Evolutionary conservation across 192 early-diverging fungal species (phyloP).

Genomic region (Coemansia sp.): DNA sequence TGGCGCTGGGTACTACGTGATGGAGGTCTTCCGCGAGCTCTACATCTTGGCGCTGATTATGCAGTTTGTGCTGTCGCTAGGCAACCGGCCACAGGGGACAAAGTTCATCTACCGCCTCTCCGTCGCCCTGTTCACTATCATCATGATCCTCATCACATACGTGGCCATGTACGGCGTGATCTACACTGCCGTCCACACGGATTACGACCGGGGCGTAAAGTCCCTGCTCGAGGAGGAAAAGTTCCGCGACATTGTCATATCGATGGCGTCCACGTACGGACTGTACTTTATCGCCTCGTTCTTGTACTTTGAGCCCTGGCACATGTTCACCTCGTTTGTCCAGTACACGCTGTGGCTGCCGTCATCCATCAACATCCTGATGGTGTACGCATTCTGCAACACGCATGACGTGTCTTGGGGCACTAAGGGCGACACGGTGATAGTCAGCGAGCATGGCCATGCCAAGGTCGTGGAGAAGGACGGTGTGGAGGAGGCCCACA

Average conservation of each 20-base stretch:
- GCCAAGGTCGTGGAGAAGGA: conserved; percentile 75
- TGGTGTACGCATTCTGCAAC: conserved; percentile 94
- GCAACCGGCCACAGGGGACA: conserved; percentile 95
- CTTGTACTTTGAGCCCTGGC: conserved; percentile 86
- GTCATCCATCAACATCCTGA: conserved; percentile 89
- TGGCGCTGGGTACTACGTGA: conserved; percentile 62
- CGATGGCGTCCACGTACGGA: conserved; percentile 79
- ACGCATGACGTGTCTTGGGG: conserved; percentile 97
- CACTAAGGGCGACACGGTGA: conserved; percentile 86
- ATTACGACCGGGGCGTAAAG: conserved; percentile 47
- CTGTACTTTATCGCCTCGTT: conserved; percentile 81
- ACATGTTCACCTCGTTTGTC: conserved; percentile 87
- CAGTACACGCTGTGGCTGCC: conserved; percentile 90
- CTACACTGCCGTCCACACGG: conserved; percentile 49
- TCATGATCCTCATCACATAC: conserved; percentile 88
- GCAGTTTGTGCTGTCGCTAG: conserved; percentile 87
- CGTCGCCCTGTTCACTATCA: conserved; percentile 81
- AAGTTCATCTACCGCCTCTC: conserved; percentile 73
- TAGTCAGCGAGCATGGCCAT: conserved; percentile 71
- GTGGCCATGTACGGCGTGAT: conserved; percentile 68
- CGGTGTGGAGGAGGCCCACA: conserved; percentile 70
- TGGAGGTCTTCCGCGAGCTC: conserved; percentile 69
- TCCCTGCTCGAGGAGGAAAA: conserved; percentile 54
- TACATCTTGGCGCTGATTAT: conserved; percentile 83
- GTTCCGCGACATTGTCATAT: conserved; percentile 82